A percentile compares a stretch with the other conserved stretches of the same genome.
Evolutionary conservation across 2,329 filamentous ascomycete genomes (phyloP).

Genomic region (Fusarium drepaniforme): DNA sequence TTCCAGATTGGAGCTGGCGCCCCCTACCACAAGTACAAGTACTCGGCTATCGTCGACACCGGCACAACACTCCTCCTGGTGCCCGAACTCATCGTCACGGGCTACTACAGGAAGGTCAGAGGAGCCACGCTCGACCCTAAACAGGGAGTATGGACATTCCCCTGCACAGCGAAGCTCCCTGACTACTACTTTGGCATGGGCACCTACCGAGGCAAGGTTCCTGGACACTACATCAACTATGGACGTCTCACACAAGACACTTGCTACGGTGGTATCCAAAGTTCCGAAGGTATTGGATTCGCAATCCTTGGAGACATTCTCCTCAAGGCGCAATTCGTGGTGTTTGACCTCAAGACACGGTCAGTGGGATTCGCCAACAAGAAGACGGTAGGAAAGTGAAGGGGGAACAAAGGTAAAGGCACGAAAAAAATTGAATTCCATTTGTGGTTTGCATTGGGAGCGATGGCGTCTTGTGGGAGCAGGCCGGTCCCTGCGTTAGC

Average conservation of each 20-base stretch:
- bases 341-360: constrained; percentile 51
- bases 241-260: constrained; percentile 38
- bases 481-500: constrained; percentile 25
- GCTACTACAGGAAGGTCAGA: constrained; percentile 70
- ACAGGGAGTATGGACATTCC: constrained; percentile 69
- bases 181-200: constrained; percentile 53
- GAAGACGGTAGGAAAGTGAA: constrained; percentile 24
- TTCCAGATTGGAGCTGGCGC: constrained; percentile 62
- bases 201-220: constrained; percentile 49
- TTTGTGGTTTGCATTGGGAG: constrained; percentile 32
- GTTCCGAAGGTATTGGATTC: constrained; percentile 52
- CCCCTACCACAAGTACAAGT: constrained; percentile 45
- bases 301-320: constrained; percentile 56
- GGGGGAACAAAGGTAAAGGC: not conserved
- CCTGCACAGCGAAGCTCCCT: constrained; percentile 65
- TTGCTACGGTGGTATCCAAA: constrained; percentile 55
- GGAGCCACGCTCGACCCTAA: constrained; percentile 59
- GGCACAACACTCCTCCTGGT: constrained; percentile 76
- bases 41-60: constrained; percentile 74
- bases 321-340: constrained; percentile 59
- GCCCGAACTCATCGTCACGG: constrained; percentile 62
- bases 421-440: not conserved
- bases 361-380: constrained; percentile 57
- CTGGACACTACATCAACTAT: constrained; percentile 55
- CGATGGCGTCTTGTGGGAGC: constrained; percentile 29